phyloP scores from a whole-genome alignment of 768 basidiomycete genomes.

The Termitomyces sp. region DNA sequence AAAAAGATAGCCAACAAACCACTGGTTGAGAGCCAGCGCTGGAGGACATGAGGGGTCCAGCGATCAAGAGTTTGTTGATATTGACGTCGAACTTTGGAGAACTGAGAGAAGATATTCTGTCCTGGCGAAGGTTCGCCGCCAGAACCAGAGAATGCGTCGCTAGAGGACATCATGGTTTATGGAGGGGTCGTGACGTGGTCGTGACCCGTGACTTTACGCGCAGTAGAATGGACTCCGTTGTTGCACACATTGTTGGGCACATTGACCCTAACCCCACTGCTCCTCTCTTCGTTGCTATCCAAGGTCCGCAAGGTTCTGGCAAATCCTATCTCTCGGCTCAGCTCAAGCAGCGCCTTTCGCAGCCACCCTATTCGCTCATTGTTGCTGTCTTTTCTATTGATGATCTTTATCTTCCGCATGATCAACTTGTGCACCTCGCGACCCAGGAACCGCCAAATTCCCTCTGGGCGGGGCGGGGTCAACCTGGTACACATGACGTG shows the following conservation, averaged over 20 bases:
- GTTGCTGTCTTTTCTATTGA: conserved; percentile 72
- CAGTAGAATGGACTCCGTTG: conserved; percentile 15
- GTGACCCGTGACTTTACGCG: conserved; percentile 9
- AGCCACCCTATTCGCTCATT: conserved; percentile 43
- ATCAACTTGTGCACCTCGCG: conserved; percentile 52
- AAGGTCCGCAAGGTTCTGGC: conserved; percentile 93
- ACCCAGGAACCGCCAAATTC: conserved; percentile 48
- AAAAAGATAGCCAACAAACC: conserved; percentile 73
- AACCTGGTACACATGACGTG: conserved; percentile 90
- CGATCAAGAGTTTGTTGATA: conserved; percentile 91
- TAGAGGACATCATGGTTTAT: conserved; percentile 42
- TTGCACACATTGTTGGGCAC: conserved; percentile 21
- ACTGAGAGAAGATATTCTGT: conserved; percentile 42
- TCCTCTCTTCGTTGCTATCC: conserved; percentile 82
- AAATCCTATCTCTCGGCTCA: conserved; percentile 76
- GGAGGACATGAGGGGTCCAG: conserved; percentile 83
- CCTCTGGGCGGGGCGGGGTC: conserved; percentile 80
- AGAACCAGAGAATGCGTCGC: conserved; percentile 30
- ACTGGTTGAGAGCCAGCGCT: conserved; percentile 81
- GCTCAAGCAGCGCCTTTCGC: conserved; percentile 38
- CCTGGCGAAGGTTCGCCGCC: conserved; percentile 41
- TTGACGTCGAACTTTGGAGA: conserved; percentile 57
- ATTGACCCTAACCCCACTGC: conserved; percentile 19
- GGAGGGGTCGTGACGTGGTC: conserved; percentile 12
- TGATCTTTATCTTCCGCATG: conserved; percentile 81